Base-by-base conservation (phyloP, 345 rosid species). In the Lagerstroemia speciosa region DNA sequence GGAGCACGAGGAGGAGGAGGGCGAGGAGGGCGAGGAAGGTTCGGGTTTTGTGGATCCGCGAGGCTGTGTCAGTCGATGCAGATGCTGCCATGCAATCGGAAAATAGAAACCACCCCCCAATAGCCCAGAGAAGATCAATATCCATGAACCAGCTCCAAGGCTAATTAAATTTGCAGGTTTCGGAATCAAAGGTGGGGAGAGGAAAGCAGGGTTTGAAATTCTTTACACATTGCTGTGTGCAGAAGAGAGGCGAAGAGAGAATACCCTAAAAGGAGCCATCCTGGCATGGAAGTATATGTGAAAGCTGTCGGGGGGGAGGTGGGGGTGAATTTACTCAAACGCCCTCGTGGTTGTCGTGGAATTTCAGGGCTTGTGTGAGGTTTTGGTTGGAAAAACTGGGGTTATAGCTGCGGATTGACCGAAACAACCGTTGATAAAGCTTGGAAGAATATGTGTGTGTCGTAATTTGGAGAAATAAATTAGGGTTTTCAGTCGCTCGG, bases 81-180 rank as follows among this genome's bases (percentile, higher is more conserved):
- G 85, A 74, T 72, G 88, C 73, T 84, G 96, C 98, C 98, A 88
- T 90, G 87, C 89, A 86, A 84, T 83, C 73, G 69, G 78, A 71
- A 67, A 77, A 71, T 78, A 74, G 78, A 66, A 85, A 81, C 88
- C 93, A 83, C 88, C 94, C 97, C 93, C 93, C 90, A 80, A 84
- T 81, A 81, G 80, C 81, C 92, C 93, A 86, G 79, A 89, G 83
- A 92, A 92, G 88, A 82, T 87, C 96, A 87, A 89, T 89, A 93
- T 90, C 98, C 96, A 93, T 93, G 78, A 93, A 89, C 98, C 91
- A 87, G 86, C 77, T 64, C 80, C 83, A 74, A 71, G 78, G 78
- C 82, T 69, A 78, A 8, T 53, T 78, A 55, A 67, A 60, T 24
- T 55, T 38, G 75, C 29, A 60, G 57, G 61, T 62, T 82, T 81